Percentiles rank a stretch among this genome's conserved stretches.
phyloP scores from a whole-genome alignment of 495 filamentous ascomycete species.

The Talaromyces liani region DNA sequence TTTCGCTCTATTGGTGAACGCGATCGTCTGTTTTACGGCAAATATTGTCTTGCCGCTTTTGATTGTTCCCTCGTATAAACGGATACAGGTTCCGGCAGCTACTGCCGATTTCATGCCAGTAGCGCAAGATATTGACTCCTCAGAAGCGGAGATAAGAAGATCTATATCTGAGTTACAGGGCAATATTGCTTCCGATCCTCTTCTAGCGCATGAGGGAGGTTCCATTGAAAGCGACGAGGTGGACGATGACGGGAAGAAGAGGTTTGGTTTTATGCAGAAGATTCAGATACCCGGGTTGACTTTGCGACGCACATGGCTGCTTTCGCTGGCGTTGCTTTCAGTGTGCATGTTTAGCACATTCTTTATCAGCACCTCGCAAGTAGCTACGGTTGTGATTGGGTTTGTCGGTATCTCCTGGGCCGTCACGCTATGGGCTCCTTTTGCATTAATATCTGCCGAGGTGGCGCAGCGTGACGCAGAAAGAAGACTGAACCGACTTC shows the following conservation, averaged over 20 bases:
- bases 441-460: slow-evolving; percentile 84
- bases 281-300: slow-evolving; percentile 74
- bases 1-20: slow-evolving; percentile 80
- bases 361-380: slow-evolving; percentile 56
- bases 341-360: slow-evolving; percentile 73
- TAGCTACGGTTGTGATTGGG: slow-evolving; percentile 66
- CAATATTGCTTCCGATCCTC: slow-evolving; percentile 21
- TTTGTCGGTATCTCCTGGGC: slow-evolving; percentile 84
- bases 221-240: slow-evolving; percentile 6
- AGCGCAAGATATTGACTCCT: slow-evolving; percentile 15
- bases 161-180: slow-evolving; percentile 26
- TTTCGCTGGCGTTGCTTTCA: slow-evolving; percentile 74
- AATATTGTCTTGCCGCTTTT: slow-evolving; percentile 79
- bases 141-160: slow-evolving; percentile 14
- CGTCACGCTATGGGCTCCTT: slow-evolving; percentile 83
- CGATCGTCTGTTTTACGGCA: slow-evolving; percentile 67
- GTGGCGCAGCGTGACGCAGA: slow-evolving; percentile 70
- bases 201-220: slow-evolving; percentile 14
- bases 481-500: slow-evolving; percentile 45
- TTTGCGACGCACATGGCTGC: slow-evolving; percentile 75
- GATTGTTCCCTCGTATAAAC: slow-evolving; percentile 62
- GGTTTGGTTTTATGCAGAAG: slow-evolving; percentile 32
- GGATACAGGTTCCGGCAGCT: slow-evolving; percentile 6
- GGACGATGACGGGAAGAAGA: neutral
- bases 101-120: slow-evolving; percentile 9